Evolutionary conservation across 345 rosid genomes (phyloP).

Genomic region (Theobroma cacao): DNA sequence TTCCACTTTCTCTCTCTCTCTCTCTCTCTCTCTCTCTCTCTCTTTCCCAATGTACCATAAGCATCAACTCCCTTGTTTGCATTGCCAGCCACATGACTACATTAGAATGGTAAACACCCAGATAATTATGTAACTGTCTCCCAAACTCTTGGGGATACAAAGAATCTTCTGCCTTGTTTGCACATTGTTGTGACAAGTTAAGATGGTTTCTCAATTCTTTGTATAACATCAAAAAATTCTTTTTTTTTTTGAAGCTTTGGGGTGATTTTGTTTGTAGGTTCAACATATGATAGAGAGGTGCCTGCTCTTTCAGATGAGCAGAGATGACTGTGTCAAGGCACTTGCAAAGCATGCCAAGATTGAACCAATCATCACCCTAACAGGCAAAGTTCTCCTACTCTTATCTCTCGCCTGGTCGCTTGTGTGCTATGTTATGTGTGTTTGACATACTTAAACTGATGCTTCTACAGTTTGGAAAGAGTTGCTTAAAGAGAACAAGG

Average conservation of each 20-base stretch:
- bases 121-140: background rate
- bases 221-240: background rate
- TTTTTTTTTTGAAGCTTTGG: background rate
- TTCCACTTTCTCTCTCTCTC: background rate
- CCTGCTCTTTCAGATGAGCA: slow-evolving; percentile 40
- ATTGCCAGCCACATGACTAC: slow-evolving; percentile 48
- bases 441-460: background rate
- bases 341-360: slow-evolving; percentile 42
- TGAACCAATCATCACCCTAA: slow-evolving; percentile 41
- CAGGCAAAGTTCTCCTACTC: slow-evolving; percentile 21
- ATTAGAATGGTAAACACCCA: slow-evolving; percentile 40
- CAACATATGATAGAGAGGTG: slow-evolving; percentile 59
- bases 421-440: background rate
- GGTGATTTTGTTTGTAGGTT: slow-evolving; percentile 28
- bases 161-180: slow-evolving; percentile 18
- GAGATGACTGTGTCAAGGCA: slow-evolving; percentile 42
- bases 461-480: slow-evolving; percentile 45
- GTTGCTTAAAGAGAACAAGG: slow-evolving; percentile 44
- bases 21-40: background rate
- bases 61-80: slow-evolving; percentile 37
- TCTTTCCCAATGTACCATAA: slow-evolving; percentile 17
- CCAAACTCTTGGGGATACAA: background rate
- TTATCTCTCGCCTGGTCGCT: background rate
- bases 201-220: background rate
- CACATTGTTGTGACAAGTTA: background rate